Evolutionary conservation across 176 grass and related monocot species (phyloP), one percentile per base, ranked within the genome.

Genomic region (Microstegium vimineum): DNA sequence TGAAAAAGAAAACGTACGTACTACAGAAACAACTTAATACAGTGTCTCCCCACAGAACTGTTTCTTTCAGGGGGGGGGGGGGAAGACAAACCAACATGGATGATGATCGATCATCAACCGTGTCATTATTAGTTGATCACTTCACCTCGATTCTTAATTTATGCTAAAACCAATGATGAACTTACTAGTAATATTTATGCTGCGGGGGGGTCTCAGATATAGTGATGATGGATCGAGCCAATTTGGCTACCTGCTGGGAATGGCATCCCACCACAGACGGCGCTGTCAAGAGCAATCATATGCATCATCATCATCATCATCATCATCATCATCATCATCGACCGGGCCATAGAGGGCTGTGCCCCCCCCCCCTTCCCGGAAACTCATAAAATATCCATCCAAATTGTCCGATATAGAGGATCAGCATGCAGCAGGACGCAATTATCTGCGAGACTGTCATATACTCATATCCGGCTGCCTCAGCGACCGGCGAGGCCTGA

Each of bases 281-380:
- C n/a, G 80, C 79, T 79, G 79, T 71, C 79, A 37, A 38, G 25
- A 63, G 65, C 72, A 70, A 77, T 76, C 85, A 82, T 81, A 71
- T 71, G 62, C 41, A 42, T 42, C 47, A 15, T n/a, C n/a, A n/a
- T n/a, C n/a, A n/a, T 33, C 47, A n/a, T n/a, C n/a, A n/a, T n/a
- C n/a, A n/a, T n/a, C n/a, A n/a, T n/a, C n/a, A n/a, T n/a, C n/a
- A n/a, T n/a, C n/a, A n/a, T n/a, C n/a, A n/a, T n/a, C n/a, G n/a
- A n/a, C n/a, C n/a, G n/a, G n/a, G n/a, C n/a, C n/a, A n/a, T n/a
- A n/a, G n/a, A n/a, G n/a, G n/a, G n/a, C n/a, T n/a, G n/a, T n/a
- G n/a, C n/a, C n/a, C n/a, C n/a, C n/a, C n/a, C n/a, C n/a, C n/a
- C n/a, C n/a, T n/a, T n/a, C n/a, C n/a, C n/a, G n/a, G n/a, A n/a